These are phyloP conservation scores for Phytophthora rubi DNA, from an alignment of 352 stramenopile species.

Conservation along the genomic window DNA sequence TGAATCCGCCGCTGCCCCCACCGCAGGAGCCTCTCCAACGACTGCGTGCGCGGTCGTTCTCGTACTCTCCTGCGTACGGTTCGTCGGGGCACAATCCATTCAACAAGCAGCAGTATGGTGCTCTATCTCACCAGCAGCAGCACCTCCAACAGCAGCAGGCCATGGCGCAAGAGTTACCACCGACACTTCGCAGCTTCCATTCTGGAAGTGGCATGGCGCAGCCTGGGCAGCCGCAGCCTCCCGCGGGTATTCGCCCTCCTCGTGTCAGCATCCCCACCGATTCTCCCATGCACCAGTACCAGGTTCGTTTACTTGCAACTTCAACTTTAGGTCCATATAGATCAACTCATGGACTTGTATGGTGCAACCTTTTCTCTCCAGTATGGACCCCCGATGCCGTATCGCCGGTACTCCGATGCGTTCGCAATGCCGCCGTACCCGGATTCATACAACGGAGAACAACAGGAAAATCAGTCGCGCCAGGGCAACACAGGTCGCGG, in stretches of 20 bases:
- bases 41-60: conserved; percentile 79
- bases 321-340: not conserved
- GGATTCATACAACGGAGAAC: conserved; percentile 55
- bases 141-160: conserved; percentile 54
- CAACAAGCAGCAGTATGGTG: conserved; percentile 56
- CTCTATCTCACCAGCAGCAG: conserved; percentile 47
- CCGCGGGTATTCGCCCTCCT: conserved; percentile 55
- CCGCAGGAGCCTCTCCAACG: conserved; percentile 69
- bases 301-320: conserved; percentile 42
- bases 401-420: conserved; percentile 79
- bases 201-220: conserved; percentile 47
- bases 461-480: conserved; percentile 59
- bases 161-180: conserved; percentile 59
- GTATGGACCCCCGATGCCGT: conserved; percentile 61
- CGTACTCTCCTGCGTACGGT: conserved; percentile 70
- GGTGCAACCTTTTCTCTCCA: conserved; percentile 10
- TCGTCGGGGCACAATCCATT: conserved; percentile 57
- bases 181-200: conserved; percentile 67
- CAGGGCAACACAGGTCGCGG: conserved; percentile 53
- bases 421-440: conserved; percentile 68
- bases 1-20: conserved; percentile 75
- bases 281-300: conserved; percentile 73
- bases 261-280: conserved; percentile 74
- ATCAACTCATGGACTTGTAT: conserved; percentile 10
- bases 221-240: conserved; percentile 42